These are phyloP conservation scores for Novymonas esmeraldas DNA, from an alignment of 208 protist genomes.

Conservation along the genomic window DNA sequence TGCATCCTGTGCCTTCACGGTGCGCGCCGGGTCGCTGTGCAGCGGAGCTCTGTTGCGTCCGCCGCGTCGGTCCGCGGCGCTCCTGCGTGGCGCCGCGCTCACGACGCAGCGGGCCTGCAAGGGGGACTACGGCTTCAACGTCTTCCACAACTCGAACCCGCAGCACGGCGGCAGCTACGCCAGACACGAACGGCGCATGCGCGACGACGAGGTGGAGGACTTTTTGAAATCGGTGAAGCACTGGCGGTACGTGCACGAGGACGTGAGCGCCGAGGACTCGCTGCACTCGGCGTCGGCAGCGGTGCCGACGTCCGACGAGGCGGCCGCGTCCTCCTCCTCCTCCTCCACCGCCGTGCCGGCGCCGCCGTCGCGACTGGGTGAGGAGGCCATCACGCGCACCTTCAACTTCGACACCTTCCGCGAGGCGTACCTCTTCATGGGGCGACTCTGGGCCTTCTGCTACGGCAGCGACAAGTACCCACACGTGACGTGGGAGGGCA, in stretches of 20 bases:
- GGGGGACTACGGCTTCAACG: constrained; percentile 84
- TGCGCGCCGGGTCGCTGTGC: neutral
- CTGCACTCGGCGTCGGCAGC: neutral
- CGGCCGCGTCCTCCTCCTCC: neutral
- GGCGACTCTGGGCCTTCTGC: constrained; percentile 83
- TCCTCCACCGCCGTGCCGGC: constrained; percentile 19
- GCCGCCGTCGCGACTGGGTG: constrained; percentile 33
- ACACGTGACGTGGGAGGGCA: constrained; percentile 63
- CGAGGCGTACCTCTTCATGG: constrained; percentile 86
- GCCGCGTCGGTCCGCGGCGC: no score
- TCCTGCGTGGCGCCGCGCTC: neutral
- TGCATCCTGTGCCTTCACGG: no score
- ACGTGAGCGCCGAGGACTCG: constrained; percentile 5
- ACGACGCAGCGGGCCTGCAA: constrained; percentile 21
- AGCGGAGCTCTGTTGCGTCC: no score
- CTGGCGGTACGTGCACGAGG: constrained; percentile 60
- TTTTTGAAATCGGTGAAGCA: constrained; percentile 82
- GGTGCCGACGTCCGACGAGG: neutral
- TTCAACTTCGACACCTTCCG: constrained; percentile 65
- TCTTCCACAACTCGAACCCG: constrained; percentile 89
- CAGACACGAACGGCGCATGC: constrained; percentile 81
- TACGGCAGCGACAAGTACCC: constrained; percentile 88
- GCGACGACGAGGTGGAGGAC: constrained; percentile 88
- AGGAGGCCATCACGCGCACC: constrained; percentile 75
- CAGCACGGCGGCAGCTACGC: constrained; percentile 86